phyloP scores from a whole-genome alignment of 345 rosid genomes.

The Salix suchowensis region DNA sequence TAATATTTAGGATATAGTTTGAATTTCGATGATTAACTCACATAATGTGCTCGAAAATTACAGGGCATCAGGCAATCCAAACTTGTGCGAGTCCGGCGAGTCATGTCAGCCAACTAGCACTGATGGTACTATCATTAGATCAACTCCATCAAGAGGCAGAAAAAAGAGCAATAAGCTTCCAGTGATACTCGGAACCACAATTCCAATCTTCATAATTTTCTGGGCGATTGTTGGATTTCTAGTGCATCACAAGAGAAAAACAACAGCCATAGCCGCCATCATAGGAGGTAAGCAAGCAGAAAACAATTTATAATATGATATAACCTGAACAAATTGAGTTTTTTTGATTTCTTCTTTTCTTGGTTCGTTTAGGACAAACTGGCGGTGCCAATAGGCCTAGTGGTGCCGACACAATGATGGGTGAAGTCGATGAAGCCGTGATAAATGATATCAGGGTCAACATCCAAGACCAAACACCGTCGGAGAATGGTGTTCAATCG shows the following conservation, averaged over 20 bases:
- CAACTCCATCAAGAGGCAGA: not conserved
- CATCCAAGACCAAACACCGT: constrained; percentile 10
- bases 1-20: not conserved
- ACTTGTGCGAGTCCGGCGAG: constrained; percentile 34
- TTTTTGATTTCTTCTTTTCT: not conserved
- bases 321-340: not conserved
- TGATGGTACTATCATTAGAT: not conserved
- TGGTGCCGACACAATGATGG: constrained; percentile 3
- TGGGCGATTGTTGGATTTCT: constrained; percentile 27
- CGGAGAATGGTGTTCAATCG: not conserved
- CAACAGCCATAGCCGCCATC: constrained; percentile 21
- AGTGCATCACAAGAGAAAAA: constrained; percentile 32
- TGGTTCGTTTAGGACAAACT: constrained; percentile 1
- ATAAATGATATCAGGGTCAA: constrained; percentile 15
- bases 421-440: constrained; percentile 10
- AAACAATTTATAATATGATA: not conserved
- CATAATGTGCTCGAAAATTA: not conserved
- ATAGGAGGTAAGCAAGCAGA: constrained; percentile 9
- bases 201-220: constrained; percentile 32
- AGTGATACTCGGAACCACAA: constrained; percentile 32
- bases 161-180: constrained; percentile 34
- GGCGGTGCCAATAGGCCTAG: constrained; percentile 14
- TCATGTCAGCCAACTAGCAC: constrained; percentile 17
- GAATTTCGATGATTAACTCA: not conserved
- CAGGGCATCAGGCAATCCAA: constrained; percentile 19